Evolutionary conservation across 805 yeast genomes (phyloP), one percentile per base, ranked within the genome.

Genomic region (Candida pseudofarinosa): DNA sequence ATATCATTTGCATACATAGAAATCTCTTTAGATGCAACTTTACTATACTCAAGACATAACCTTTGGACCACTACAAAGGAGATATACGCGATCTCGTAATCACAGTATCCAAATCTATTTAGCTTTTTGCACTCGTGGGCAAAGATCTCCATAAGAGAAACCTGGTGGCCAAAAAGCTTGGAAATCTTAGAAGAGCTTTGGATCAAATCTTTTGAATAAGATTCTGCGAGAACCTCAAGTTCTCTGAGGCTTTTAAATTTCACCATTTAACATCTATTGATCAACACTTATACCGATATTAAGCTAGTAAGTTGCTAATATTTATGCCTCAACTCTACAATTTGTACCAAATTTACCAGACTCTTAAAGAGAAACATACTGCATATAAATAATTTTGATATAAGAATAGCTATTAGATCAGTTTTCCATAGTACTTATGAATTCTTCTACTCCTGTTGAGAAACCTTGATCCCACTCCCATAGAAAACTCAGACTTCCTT

Each of bases 401-500:
- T n/a, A n/a, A n/a, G n/a, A n/a, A n/a, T n/a, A n/a, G n/a, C n/a
- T n/a, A n/a, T n/a, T n/a, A n/a, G n/a, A 23, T 23, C 28, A 23
- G 28, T 10, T 10, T 23, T 6, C 28, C 28, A 23, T 23, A 10
- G 28, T 23, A 23, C 49, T 49, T 33, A 40, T 46, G 41, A 73
- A 81, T 39, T 70, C 71, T 31, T 62, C 60, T 28, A 78, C 51
- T 0, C 88, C 97, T 37, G 76, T 74, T 39, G 77, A 78, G 55
- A 79, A 89, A 0, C 96, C 97, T 52, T 85, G 95, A 19, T 84
- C 88, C 85, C 88, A 91, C 62, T 86, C 96, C 96, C 97, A 91
- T 41, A 80, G 42, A 55, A 71, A 76, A 12, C 68, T 68, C 52
- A 83, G 74, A 4, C 65, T 53, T 4, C 93, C 93, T 48, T 77